Percentiles rank a stretch among this genome's conserved stretches.
Conservation (phyloP, 2,329 filamentous ascomycete genomes). For the Fusarium euwallaceae region DNA sequence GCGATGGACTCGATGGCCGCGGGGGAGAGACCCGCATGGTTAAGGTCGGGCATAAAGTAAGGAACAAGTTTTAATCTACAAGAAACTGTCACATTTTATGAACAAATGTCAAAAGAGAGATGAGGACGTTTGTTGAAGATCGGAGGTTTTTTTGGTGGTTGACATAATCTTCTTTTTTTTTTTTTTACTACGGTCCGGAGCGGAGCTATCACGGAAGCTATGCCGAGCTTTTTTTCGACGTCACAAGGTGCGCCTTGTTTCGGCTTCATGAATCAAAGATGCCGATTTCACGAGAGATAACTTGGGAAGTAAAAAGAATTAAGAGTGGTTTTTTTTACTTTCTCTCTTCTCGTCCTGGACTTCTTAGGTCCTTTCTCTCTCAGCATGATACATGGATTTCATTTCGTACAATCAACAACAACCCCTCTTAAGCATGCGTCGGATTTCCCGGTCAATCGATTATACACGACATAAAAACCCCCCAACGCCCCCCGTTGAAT, state of each 20-base stretch:
- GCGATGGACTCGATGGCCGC: constrained; percentile 89
- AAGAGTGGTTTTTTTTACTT: constrained; percentile 40
- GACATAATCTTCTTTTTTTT: constrained; percentile 29
- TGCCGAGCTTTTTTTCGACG: constrained; percentile 31
- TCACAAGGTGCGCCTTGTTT: constrained; percentile 29
- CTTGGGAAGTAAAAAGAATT: constrained; percentile 28
- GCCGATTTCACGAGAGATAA: not conserved
- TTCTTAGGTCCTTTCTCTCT: constrained; percentile 1
- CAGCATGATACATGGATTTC: constrained; percentile 44
- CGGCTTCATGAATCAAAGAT: not conserved
- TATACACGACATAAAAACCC: constrained; percentile 26
- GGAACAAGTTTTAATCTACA: constrained; percentile 6
- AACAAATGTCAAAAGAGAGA: not conserved
- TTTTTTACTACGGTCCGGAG: constrained; percentile 12
- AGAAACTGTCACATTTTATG: constrained; percentile 45
- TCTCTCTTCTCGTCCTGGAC: constrained; percentile 25
- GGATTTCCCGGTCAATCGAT: constrained; percentile 33
- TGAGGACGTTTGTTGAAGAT: not conserved
- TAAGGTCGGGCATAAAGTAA: constrained; percentile 60
- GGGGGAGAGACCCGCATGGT: constrained; percentile 75
- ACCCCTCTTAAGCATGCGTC: constrained; percentile 30
- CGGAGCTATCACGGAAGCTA: constrained; percentile 15
- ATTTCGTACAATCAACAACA: constrained; percentile 38
- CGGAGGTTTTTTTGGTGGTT: constrained; percentile 3
- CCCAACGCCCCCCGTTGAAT: constrained; percentile 44